Evolutionary conservation across 768 basidiomycete species (phyloP).

Genomic region (Tulasnella sp.): DNA sequence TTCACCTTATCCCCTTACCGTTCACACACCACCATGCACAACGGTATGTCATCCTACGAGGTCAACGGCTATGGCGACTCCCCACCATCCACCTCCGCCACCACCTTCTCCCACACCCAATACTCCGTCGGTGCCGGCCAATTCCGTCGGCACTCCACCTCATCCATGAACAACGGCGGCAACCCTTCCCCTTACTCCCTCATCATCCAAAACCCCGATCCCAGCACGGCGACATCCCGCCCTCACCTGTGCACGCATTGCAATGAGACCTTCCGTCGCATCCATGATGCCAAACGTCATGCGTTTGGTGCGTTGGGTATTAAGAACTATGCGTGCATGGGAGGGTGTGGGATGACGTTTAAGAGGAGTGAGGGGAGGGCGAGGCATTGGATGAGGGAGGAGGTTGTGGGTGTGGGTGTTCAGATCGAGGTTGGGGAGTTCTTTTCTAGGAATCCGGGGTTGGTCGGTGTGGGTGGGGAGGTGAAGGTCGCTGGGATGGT

Average conservation of each 20-base stretch:
- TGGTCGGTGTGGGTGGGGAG: background rate
- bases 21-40: background rate
- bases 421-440: slow-evolving; percentile 1
- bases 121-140: background rate
- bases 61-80: no score
- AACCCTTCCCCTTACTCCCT: slow-evolving; percentile 9
- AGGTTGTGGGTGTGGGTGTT: slow-evolving; percentile 7
- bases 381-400: slow-evolving; percentile 11
- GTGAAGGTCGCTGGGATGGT: background rate
- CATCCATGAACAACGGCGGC: background rate
- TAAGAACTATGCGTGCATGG: slow-evolving; percentile 14
- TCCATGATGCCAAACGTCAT: slow-evolving; percentile 14
- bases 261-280: slow-evolving; percentile 14
- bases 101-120: no score
- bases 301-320: slow-evolving; percentile 8
- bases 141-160: background rate
- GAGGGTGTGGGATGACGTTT: slow-evolving; percentile 12
- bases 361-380: slow-evolving; percentile 7
- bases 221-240: background rate
- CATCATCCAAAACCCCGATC: slow-evolving; percentile 9
- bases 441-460: background rate
- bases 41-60: background rate
- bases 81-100: no score
- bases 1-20: no score
- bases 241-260: slow-evolving; percentile 14